These are phyloP conservation scores for Rhodotorula sp. DNA, from an alignment of 1,284 basidiomycete species.

Conservation along the genomic window DNA sequence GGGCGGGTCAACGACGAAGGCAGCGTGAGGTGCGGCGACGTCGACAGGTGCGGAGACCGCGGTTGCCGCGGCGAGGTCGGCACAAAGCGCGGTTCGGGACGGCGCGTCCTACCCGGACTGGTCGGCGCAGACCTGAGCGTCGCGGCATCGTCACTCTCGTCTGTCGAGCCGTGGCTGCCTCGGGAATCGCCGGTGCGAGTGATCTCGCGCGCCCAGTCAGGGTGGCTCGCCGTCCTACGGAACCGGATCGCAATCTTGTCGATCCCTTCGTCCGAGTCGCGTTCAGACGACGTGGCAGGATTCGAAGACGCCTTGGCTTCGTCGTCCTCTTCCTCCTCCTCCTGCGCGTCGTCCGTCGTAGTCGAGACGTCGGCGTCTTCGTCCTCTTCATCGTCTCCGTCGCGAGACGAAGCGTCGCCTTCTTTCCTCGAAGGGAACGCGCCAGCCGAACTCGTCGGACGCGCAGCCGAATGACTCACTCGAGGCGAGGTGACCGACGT, in stretches of 20 bases:
- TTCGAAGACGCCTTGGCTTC: slow-evolving; percentile 49
- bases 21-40: slow-evolving; percentile 1
- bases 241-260: slow-evolving; percentile 23
- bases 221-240: background rate
- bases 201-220: slow-evolving; percentile 4
- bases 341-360: slow-evolving; percentile 11
- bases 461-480: background rate
- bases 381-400: slow-evolving; percentile 79
- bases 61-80: slow-evolving; percentile 36
- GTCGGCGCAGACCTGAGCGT: background rate
- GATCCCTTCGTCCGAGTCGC: slow-evolving; percentile 57
- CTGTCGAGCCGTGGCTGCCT: slow-evolving; percentile 1
- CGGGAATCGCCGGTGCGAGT: slow-evolving; percentile 1
- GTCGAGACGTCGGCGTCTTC: slow-evolving; percentile 56
- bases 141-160: slow-evolving; percentile 4
- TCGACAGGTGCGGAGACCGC: slow-evolving; percentile 4
- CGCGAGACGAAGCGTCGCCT: slow-evolving; percentile 62
- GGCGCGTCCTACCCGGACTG: slow-evolving; percentile 19
- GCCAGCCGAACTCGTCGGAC: background rate
- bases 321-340: background rate
- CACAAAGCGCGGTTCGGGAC: slow-evolving; percentile 28
- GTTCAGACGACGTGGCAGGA: slow-evolving; percentile 59
- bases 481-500: background rate
- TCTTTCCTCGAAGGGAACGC: slow-evolving; percentile 11
- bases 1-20: slow-evolving; percentile 4